Conservation (phyloP, 306 rosid species). For the Quercus variabilis region DNA sequence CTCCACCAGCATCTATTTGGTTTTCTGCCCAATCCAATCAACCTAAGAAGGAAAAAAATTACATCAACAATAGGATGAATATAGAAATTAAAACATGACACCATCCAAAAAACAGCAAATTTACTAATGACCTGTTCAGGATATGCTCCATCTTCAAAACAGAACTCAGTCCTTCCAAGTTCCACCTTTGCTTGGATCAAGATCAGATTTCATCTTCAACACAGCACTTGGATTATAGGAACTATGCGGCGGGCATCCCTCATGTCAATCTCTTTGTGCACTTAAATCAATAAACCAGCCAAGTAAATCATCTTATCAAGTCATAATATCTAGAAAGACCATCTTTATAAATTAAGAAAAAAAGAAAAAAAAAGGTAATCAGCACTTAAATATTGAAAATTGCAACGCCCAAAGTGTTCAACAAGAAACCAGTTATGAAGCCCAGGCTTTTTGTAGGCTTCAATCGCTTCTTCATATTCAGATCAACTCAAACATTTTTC, state of each 20-base stretch:
- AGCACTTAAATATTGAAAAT: too few relatives aligned
- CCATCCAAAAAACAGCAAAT: background rate
- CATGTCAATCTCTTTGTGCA: conserved; percentile 34
- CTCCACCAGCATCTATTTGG: conserved; percentile 84
- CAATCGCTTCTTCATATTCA: too few relatives aligned
- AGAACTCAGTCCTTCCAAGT: conserved; percentile 62
- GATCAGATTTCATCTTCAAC: conserved; percentile 75
- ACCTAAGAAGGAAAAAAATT: conserved; percentile 47
- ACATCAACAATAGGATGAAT: background rate
- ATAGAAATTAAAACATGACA: background rate
- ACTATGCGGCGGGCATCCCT: conserved; percentile 55
- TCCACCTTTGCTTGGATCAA: conserved; percentile 80
- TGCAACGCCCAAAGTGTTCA: too few relatives aligned
- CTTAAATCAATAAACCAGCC: too few relatives aligned
- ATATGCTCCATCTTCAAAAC: conserved; percentile 1
- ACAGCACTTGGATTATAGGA: conserved; percentile 82
- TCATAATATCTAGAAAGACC: too few relatives aligned
- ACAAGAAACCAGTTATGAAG: too few relatives aligned
- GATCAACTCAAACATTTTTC: too few relatives aligned
- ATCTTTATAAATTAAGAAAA: too few relatives aligned
- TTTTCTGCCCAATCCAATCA: conserved; percentile 96
- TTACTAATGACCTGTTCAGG: conserved; percentile 67
- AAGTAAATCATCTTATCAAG: too few relatives aligned
- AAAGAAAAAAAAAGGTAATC: too few relatives aligned
- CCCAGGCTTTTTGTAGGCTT: too few relatives aligned